Base-by-base conservation (phyloP, 2,329 filamentous ascomycete genomes). In the Colletotrichum theobromicola region DNA sequence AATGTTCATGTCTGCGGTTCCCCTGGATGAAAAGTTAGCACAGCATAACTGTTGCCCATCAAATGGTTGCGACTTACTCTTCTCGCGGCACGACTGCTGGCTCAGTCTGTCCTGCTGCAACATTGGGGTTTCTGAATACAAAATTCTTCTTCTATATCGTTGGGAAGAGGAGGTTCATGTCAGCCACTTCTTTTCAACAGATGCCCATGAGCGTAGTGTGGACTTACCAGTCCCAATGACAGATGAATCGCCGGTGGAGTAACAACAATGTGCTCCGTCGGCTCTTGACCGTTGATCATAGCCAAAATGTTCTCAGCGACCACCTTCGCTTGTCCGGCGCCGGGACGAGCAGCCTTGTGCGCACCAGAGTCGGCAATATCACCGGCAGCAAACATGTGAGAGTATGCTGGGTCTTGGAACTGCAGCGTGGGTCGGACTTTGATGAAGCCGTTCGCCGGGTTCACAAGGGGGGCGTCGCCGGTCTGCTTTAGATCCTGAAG, bases 361-460 rank as follows among this genome's bases (percentile, higher is more conserved):
- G 80, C 80, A 2, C 82, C 81, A n/a, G 84, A 84, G 13, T 86
- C 85, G 15, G 88, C 85, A 26, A 91, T 86, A 77, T 91, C 89
- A 8, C 89, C 89, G 1, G 87, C 79, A 1, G 88, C 88, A 77
- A 88, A 90, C 16, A 90, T 83, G 42, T 2, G 80, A 75, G 61
- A 82, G 80, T 62, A 64, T 18, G 46, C 68, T 4, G 4, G 42
- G 5, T 57, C 65, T 2, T 77, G 55, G 68, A 90, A 77, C 69
- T 90, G 88, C 10, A 91, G 80, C 1, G 85, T 88, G 2, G 83
- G 80, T 18, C 82, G 77, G 7, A 90, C 86, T 2, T 81, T 79
- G 61, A 88, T 84, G 72, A 73, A 71, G 7, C 67, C 67, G 21
- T 74, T 74, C 5, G 28, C 26, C 2, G 70, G 57, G 34, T 69